phyloP scores from a whole-genome alignment of 352 stramenopile genomes.

The Phytophthora fragariaefolia region DNA sequence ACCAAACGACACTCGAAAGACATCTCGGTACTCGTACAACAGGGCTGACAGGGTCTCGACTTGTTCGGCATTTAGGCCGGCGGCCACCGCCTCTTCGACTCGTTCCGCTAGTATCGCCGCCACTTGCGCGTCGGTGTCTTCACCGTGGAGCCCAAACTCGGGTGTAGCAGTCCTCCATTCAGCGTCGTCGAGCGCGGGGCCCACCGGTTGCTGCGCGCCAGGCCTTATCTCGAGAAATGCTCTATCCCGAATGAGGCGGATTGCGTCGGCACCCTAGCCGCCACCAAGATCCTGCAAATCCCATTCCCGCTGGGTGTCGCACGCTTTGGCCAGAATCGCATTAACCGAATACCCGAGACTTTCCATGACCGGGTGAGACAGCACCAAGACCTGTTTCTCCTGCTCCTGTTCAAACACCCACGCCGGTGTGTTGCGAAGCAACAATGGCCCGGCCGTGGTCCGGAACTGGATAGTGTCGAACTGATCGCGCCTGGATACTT shows the following conservation, averaged over 20 bases:
- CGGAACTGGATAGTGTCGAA: not conserved
- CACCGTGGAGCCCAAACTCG: not conserved
- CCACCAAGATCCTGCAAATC: slow-evolving; percentile 14
- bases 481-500: not conserved
- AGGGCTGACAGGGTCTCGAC: too few relatives aligned
- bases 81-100: too few relatives aligned
- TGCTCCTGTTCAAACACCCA: not conserved
- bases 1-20: too few relatives aligned
- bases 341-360: not conserved
- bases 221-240: not conserved
- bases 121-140: not conserved
- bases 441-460: not conserved
- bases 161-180: not conserved
- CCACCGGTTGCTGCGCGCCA: not conserved
- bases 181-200: not conserved
- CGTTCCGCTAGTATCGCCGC: not conserved
- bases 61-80: too few relatives aligned
- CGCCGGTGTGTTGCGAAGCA: not conserved
- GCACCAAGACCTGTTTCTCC: not conserved
- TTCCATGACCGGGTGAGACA: not conserved
- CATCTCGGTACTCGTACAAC: too few relatives aligned
- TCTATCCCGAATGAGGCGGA: not conserved
- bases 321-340: not conserved
- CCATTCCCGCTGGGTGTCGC: slow-evolving; percentile 2
- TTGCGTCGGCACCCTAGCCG: not conserved